Conservation (phyloP, 441 rosid species). For the Francoa sonchifolia region DNA sequence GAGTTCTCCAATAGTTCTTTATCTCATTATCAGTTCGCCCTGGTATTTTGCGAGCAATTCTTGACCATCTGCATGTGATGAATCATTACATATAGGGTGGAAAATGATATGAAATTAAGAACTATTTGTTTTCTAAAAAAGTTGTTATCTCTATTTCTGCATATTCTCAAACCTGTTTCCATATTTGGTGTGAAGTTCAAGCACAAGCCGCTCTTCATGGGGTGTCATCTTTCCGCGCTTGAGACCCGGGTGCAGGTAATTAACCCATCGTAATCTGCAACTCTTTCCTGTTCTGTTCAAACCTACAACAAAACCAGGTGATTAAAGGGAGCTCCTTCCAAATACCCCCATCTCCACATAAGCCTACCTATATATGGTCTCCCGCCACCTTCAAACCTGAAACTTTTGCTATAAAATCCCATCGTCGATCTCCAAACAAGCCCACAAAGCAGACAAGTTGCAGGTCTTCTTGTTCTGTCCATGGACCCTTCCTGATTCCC, state of each 20-base stretch:
- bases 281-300: conserved; percentile 97
- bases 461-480: conserved; percentile 92
- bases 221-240: conserved; percentile 85
- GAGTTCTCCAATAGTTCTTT: conserved; percentile 95
- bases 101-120: too few relatives aligned
- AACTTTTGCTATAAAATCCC: conserved; percentile 97
- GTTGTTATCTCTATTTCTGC: too few relatives aligned
- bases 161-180: conserved; percentile 71
- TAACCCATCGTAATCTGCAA: conserved; percentile 98
- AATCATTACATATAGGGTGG: neutral
- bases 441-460: conserved; percentile 76
- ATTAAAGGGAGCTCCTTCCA: conserved; percentile 44
- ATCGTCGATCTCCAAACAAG: conserved; percentile 86
- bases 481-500: conserved; percentile 76
- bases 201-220: conserved; percentile 79
- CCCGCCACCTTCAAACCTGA: conserved; percentile 99
- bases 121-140: too few relatives aligned
- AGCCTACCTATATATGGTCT: conserved; percentile 62
- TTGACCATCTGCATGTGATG: conserved; percentile 63
- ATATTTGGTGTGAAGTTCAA: conserved; percentile 85
- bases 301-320: conserved; percentile 76
- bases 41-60: conserved; percentile 76
- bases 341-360: conserved; percentile 37
- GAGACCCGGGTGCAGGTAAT: conserved; percentile 92
- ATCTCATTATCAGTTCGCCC: conserved; percentile 94